phyloP scores from a whole-genome alignment of 768 basidiomycete species.

The Basidioascus undulatus region DNA sequence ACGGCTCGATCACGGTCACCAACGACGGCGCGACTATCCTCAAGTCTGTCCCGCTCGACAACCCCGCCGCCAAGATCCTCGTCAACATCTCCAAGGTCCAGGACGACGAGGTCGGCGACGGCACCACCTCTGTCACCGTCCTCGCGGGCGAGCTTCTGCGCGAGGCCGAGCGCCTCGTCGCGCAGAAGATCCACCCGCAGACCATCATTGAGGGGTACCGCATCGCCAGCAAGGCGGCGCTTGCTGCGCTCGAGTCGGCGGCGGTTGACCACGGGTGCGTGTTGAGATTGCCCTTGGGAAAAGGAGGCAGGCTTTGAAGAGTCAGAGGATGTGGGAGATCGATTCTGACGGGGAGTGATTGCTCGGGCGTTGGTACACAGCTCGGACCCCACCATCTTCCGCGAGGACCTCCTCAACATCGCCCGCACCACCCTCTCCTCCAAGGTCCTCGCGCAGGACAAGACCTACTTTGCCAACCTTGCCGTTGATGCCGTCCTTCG shows the following conservation, averaged over 20 bases:
- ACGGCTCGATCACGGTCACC: slow-evolving; percentile 83
- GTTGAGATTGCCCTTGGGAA: too few species aligned
- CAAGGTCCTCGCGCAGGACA: slow-evolving; percentile 89
- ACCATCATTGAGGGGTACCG: slow-evolving; percentile 93
- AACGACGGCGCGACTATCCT: slow-evolving; percentile 98
- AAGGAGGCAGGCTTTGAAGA: too few species aligned
- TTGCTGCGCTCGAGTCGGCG: slow-evolving; percentile 57
- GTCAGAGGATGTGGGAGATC: too few species aligned
- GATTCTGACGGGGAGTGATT: too few species aligned
- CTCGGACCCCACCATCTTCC: slow-evolving; percentile 46
- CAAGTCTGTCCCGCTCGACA: slow-evolving; percentile 90
- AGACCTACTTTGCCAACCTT: slow-evolving; percentile 91
- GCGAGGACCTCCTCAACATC: slow-evolving; percentile 83
- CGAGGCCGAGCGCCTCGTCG: slow-evolving; percentile 86
- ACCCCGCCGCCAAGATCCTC: slow-evolving; percentile 94
- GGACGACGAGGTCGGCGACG: slow-evolving; percentile 96
- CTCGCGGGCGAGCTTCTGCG: slow-evolving; percentile 71
- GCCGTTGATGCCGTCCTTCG: slow-evolving; percentile 91
- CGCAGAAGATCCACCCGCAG: slow-evolving; percentile 81
- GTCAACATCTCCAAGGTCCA: slow-evolving; percentile 99
- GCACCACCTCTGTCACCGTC: slow-evolving; percentile 40
- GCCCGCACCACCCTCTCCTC: slow-evolving; percentile 85
- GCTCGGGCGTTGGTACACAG: too few species aligned
- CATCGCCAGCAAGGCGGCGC: slow-evolving; percentile 62
- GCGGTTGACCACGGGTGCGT: slow-evolving; percentile 66